Percentiles rank a stretch among this genome's conserved stretches.
These are phyloP conservation scores for Candida sithepensis DNA, from an alignment of 805 yeast genomes.

Conservation along the genomic window DNA sequence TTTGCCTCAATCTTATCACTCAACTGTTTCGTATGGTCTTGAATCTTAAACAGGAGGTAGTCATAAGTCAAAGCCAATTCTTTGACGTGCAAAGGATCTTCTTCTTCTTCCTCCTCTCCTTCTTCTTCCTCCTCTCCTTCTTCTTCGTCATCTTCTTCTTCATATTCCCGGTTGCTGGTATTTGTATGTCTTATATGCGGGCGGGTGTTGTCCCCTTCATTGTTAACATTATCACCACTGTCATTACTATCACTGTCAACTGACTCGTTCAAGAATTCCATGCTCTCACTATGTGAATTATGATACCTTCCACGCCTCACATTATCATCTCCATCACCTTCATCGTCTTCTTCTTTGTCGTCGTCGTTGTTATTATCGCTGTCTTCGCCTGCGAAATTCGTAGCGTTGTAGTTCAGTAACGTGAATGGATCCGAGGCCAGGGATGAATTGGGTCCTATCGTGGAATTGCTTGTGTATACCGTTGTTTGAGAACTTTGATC, in stretches of 20 bases:
- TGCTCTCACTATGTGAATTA: not conserved
- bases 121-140: constrained; percentile 6
- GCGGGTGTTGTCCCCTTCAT: not conserved
- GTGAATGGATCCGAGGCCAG: constrained; percentile 13
- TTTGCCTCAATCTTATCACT: constrained; percentile 27
- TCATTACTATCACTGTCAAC: not conserved
- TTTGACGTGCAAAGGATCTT: constrained; percentile 63
- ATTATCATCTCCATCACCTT: constrained; percentile 40
- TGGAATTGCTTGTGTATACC: constrained; percentile 17
- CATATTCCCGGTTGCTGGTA: too few species aligned
- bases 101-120: constrained; percentile 26
- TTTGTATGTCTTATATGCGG: too few species aligned
- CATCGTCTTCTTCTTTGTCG: not conserved
- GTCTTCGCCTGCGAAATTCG: not conserved
- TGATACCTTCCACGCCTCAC: constrained; percentile 51
- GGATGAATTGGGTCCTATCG: constrained; percentile 14
- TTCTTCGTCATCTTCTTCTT: too few species aligned
- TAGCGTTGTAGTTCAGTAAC: constrained; percentile 5
- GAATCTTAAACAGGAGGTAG: constrained; percentile 58
- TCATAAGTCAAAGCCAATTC: constrained; percentile 61
- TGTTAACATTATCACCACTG: not conserved
- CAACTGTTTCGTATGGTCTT: constrained; percentile 47
- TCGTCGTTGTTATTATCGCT: not conserved
- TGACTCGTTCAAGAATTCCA: not conserved
- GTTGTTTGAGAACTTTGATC: constrained; percentile 21